Percentiles rank a stretch among this genome's conserved stretches.
These are phyloP conservation scores for Schrenkiella parvula DNA, from an alignment of 345 rosid genomes.

Conservation along the genomic window DNA sequence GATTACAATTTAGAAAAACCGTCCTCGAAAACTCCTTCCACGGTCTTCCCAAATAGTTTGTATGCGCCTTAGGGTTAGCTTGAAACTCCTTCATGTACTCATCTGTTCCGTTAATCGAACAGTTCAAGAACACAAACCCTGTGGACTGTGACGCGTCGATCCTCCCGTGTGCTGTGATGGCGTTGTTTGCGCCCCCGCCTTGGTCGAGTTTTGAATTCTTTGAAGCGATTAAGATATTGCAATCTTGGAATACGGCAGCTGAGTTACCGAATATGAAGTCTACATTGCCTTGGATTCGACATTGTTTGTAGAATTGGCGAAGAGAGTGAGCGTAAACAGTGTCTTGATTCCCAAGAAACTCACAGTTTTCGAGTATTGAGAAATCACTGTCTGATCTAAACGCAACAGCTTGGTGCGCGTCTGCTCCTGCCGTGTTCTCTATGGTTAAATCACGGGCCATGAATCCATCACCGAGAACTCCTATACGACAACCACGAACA, in stretches of 20 bases:
- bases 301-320: constrained; percentile 75
- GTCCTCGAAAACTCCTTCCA: constrained; percentile 95
- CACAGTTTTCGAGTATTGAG: constrained; percentile 71
- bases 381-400: constrained; percentile 85
- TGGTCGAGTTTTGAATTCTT: constrained; percentile 56
- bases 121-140: constrained; percentile 72
- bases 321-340: constrained; percentile 81
- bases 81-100: constrained; percentile 59
- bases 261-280: constrained; percentile 94
- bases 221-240: constrained; percentile 54
- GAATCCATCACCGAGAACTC: constrained; percentile 87
- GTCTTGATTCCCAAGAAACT: constrained; percentile 88
- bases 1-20: constrained; percentile 50
- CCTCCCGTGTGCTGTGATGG: constrained; percentile 84
- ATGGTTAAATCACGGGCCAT: constrained; percentile 85
- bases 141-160: constrained; percentile 77
- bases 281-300: constrained; percentile 77
- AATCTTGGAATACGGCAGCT: constrained; percentile 73
- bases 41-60: constrained; percentile 73
- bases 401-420: constrained; percentile 90
- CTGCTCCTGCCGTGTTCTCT: constrained; percentile 81
- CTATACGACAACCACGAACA: constrained; percentile 35
- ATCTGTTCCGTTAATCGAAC: constrained; percentile 70
- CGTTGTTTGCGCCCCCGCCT: constrained; percentile 56
- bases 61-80: constrained; percentile 59